Base-by-base conservation (phyloP, 129 eudicot species). In the Lactuca saligna region DNA sequence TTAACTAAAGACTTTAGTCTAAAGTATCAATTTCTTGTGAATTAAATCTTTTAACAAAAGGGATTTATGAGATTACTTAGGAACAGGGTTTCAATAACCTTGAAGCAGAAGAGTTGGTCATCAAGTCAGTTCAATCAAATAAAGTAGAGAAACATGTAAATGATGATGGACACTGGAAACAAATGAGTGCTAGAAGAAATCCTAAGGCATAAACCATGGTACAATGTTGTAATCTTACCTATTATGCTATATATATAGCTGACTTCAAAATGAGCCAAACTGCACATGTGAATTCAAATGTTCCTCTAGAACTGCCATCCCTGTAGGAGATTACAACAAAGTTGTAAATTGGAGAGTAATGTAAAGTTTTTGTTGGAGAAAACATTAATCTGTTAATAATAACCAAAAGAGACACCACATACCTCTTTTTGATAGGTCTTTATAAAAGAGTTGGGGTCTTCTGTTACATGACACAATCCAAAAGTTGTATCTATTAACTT, bases 401-500 rank as follows among this genome's bases (percentile, higher is more conserved):
- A 46, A 46, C 51, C n/a, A 46, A 46, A 46, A 15, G 58, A 54
- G 58, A 54, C 58, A n/a, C 16, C 10, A 54, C 11, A 54, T 54
- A n/a, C 17, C 17, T 42, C 51, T 46, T 46, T 4, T 10, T 46
- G 51, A 10, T 46, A 10, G 51, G 51, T 11, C 9, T 6, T 54
- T n/a, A 39, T 61, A n/a, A 61, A 61, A 4, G 66, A 61, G 66
- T 17, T 37, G 35, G 31, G 66, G 49, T 61, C 66, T 59, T 59
- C 65, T 5, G 49, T 61, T 61, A n/a, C 25, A 15, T 61, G 39
- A 7, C 65, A 62, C 53, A 38, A 38, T 39, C 69, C 68, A 63
- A 63, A 63, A 17, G 54, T 4, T 25, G 70, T 65, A 8, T 65
- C 56, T 20, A 65, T 46, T 48, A 20, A 5, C 39, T 46, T 29